Base-by-base conservation (phyloP, 176 grass and related monocot species). In the Chloris gayana region DNA sequence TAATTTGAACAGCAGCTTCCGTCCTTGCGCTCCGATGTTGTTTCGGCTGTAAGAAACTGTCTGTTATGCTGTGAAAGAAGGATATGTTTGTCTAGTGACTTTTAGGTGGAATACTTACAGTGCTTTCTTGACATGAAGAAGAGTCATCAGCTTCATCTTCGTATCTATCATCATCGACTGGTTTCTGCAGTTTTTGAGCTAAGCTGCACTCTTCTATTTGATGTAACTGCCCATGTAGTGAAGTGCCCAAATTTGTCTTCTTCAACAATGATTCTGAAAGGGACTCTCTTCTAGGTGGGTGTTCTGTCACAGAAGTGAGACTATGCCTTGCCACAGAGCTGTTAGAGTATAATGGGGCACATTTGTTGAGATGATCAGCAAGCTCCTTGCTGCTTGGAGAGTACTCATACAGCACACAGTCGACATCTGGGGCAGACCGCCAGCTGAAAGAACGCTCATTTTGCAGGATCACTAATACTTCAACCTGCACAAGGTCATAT, bases 401-500 rank as follows among this genome's bases (percentile, higher is more conserved):
- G 74, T 98, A 91, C 80, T 93, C 90, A 57, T 91, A 93, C 27
- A 86, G 35, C 46, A 91, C 67, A 1, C 82, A 72, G 64, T 95
- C 90, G 32, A 88, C 86, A 76, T 95, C 96, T 63, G 96, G 96
- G 9, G 96, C 96, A 13, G 92, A 99, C 12, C 90, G 84, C 90
- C 90, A 91, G 67, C 96, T 99, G 72, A 87, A 91, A 51, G 96
- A 90, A 82, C 83, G 90, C 50, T 93, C 90, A 64, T 87, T 95
- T 82, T 91, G 93, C n/a, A 93, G 74, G 38, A 93, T 47, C 29
- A 93, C 90, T 37, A 98, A 84, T 87, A 91, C 78, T 90, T 98
- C 95, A 81, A 93, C 92, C 95, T 98, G 88, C 64, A 85, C 0
- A 25, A n/a, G 64, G 73, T 73, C 41, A 82, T 1, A 59, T 81